A percentile compares a stretch with the other conserved stretches of the same genome.
Conservation (phyloP, 1,139 yeast species). For the Magnusiomyces suaveolens region DNA sequence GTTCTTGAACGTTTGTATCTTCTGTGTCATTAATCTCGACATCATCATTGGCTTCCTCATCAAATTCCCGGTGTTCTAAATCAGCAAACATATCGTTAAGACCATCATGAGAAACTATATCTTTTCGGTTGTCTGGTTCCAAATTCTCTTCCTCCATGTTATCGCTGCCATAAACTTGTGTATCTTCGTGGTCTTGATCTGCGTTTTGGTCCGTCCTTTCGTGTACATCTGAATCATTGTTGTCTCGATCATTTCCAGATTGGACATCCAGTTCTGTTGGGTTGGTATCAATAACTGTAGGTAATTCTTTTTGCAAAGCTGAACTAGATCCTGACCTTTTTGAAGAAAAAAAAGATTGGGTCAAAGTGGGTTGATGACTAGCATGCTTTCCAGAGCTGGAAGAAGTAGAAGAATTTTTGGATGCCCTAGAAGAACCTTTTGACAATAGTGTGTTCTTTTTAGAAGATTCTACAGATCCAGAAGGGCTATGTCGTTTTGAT, state of each 20-base stretch:
- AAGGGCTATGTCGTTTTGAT: neutral
- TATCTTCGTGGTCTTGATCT: no score
- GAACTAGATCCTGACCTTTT: no score
- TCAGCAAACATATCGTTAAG: conserved; percentile 13
- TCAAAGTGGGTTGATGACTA: neutral
- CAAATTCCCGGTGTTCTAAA: neutral
- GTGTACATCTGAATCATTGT: no score
- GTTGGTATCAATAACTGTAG: neutral
- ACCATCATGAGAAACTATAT: conserved; percentile 1
- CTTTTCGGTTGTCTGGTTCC: neutral
- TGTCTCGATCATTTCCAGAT: no score
- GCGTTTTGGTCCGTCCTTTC: no score
- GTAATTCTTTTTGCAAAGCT: no score
- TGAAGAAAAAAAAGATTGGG: neutral
- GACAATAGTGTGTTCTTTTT: no score
- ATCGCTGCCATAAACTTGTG: no score
- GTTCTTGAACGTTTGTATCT: no score
- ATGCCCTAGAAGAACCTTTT: neutral
- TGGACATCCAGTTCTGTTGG: neutral
- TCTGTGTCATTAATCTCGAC: neutral
- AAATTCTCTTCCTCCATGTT: neutral
- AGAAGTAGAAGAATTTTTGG: neutral
- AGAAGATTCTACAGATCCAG: no score
- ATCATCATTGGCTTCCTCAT: conserved; percentile 1
- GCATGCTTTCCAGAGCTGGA: neutral